Base-by-base conservation (phyloP, 768 basidiomycete species). In the Trametes elegans region DNA sequence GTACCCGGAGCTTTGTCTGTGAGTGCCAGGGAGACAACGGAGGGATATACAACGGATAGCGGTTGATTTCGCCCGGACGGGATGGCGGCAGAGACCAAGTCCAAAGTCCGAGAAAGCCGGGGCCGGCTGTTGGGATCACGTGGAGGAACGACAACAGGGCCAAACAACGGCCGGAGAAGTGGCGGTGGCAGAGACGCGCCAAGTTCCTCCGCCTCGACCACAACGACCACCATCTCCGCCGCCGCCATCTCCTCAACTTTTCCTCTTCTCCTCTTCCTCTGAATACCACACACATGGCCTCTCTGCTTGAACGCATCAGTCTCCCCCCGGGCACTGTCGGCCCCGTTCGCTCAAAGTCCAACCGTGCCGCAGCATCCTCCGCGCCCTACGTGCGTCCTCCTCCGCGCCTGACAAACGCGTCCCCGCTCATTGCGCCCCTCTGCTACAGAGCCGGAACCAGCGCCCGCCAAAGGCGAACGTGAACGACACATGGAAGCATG, bases 401-500 rank as follows among this genome's bases (percentile, higher is more conserved):
- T 45, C 27, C 40, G 19, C 21, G 43, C 53, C 24, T 19, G 31
- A 32, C 40, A 13, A 13, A 21, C 32, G 18, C 47, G 32, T 49
- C 40, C 18, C 44, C 40, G 48, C 31, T 23, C 26, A 16, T 36
- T 19, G 16, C 31, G 38, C 36, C 35, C 16, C 57, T 21, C n/a
- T 35, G 16, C 44, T 11, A 53, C 41, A 63, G 74, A 64, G 44
- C 48, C 71, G 70, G 28, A 75, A 82, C 68, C 75, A 72, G 58
- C 82, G 84, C 44, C 69, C 77, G 34, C 77, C 84, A 28, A 87
- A 85, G 66, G 84, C 85, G 66, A 80, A 89, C 64, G 65, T 81
- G 35, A 82, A 90, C 59, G 74, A 77, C 18, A 74, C 74, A 35
- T 90, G 88, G 88, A 76, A 84, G 35, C 88, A 90, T 63, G 88